Conservation (phyloP, 163 green algal species). For the Chlorella variabilis region DNA sequence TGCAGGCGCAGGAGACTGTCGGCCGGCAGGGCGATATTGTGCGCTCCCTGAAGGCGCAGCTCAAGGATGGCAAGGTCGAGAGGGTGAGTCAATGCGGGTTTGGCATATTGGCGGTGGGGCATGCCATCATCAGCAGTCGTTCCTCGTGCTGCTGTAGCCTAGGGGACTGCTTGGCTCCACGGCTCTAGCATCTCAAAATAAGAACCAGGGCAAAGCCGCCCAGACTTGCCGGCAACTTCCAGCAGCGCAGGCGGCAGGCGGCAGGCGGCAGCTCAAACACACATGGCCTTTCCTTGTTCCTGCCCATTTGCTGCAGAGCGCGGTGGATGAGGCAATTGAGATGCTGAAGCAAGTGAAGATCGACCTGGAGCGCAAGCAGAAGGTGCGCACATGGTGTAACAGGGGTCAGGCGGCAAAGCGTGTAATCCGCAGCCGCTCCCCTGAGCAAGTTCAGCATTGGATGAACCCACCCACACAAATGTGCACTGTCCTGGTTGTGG, state of each 20-base stretch:
- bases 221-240: too few relatives aligned
- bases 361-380: constrained; percentile 74
- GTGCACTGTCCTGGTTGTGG: too few relatives aligned
- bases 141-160: too few relatives aligned
- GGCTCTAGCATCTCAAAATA: too few relatives aligned
- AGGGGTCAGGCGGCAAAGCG: too few relatives aligned
- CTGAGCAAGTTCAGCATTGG: too few relatives aligned
- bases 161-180: too few relatives aligned
- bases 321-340: constrained; percentile 88
- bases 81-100: constrained; percentile 21
- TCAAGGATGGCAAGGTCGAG: constrained; percentile 80
- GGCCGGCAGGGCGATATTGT: constrained; percentile 90
- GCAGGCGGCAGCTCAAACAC: too few relatives aligned
- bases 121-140: background rate
- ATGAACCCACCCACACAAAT: too few relatives aligned
- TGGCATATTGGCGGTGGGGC: background rate
- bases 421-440: background rate
- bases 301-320: constrained; percentile 54
- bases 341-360: constrained; percentile 92
- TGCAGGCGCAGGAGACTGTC: constrained; percentile 75
- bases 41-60: constrained; percentile 85
- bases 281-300: too few relatives aligned
- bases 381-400: constrained; percentile 55
- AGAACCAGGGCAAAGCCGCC: too few relatives aligned
- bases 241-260: too few relatives aligned